phyloP scores from a whole-genome alignment of 2,329 filamentous ascomycete species.

The Aspergillus fijiensis region DNA sequence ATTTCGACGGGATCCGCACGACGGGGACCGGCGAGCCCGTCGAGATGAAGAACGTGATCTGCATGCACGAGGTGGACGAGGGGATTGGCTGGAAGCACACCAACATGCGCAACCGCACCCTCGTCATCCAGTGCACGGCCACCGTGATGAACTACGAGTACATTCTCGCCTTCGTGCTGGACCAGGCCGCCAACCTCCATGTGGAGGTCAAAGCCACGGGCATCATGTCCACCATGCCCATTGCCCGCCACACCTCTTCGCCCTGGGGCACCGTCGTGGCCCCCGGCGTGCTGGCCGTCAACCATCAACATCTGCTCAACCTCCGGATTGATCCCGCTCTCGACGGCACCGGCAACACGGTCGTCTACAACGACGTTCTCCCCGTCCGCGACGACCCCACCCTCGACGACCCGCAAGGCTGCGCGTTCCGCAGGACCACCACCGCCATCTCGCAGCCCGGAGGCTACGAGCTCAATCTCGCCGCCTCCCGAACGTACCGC shows the following conservation, averaged over 20 bases:
- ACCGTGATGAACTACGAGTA: constrained; percentile 49
- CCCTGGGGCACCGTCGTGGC: constrained; percentile 43
- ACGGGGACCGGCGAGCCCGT: constrained; percentile 35
- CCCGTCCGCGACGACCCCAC: too few relatives aligned
- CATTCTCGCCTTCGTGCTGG: constrained; percentile 46
- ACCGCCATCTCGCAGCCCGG: constrained; percentile 56
- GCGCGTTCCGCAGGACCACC: too few relatives aligned
- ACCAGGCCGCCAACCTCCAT: constrained; percentile 41
- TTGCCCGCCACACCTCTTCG: constrained; percentile 33
- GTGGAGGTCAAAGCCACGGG: constrained; percentile 50
- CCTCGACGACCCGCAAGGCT: constrained; percentile 39
- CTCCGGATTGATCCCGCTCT: constrained; percentile 46
- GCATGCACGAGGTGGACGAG: constrained; percentile 41
- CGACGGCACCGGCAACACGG: constrained; percentile 45
- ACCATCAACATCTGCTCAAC: constrained; percentile 47
- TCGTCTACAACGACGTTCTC: constrained; percentile 40
- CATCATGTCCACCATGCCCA: constrained; percentile 41
- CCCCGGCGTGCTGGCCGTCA: constrained; percentile 44
- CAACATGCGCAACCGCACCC: constrained; percentile 35
- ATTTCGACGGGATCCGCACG: constrained; percentile 42
- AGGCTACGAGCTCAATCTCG: constrained; percentile 49
- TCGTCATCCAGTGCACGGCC: constrained; percentile 43
- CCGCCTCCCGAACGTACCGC: constrained; percentile 55
- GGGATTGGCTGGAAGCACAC: constrained; percentile 45
- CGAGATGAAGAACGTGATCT: constrained; percentile 44